phyloP scores from a whole-genome alignment of 1,284 basidiomycete genomes.

The Trichosporon faecale region DNA sequence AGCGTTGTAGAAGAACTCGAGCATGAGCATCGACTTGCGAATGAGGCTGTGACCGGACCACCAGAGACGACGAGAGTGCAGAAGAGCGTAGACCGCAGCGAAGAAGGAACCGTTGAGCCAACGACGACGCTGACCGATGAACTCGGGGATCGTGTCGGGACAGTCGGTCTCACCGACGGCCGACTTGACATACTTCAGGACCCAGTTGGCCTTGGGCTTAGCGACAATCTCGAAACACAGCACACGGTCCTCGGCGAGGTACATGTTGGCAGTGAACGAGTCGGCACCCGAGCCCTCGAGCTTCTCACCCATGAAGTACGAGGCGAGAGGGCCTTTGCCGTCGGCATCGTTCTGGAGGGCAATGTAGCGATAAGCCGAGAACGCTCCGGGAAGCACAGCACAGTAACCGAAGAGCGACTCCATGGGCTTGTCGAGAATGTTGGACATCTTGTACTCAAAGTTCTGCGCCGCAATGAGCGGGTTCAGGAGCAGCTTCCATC shows the following conservation, averaged over 20 bases:
- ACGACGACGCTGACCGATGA: conserved; percentile 70
- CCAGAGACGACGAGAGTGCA: conserved; percentile 77
- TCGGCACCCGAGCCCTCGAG: conserved; percentile 86
- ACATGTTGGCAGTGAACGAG: conserved; percentile 78
- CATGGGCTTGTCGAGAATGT: conserved; percentile 91
- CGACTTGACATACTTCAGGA: conserved; percentile 92
- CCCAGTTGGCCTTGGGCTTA: conserved; percentile 84
- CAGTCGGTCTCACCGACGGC: conserved; percentile 97
- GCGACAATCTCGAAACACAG: conserved; percentile 96
- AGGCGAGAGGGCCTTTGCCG: conserved; percentile 83
- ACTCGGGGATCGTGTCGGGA: conserved; percentile 88
- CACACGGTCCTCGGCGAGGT: conserved; percentile 66
- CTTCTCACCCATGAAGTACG: conserved; percentile 96
- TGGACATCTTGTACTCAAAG: conserved; percentile 84
- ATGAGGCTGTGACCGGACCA: conserved; percentile 75
- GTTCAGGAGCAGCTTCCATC: conserved; percentile 75
- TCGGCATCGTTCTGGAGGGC: conserved; percentile 73
- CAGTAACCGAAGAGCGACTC: conserved; percentile 90
- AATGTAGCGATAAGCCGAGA: conserved; percentile 71
- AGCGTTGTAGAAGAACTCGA: conserved; percentile 82
- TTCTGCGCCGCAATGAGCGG: conserved; percentile 89
- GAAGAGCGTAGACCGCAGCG: conserved; percentile 61
- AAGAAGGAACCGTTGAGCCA: conserved; percentile 81
- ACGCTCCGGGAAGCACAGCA: conserved; percentile 77
- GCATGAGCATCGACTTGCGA: conserved; percentile 70